Evolutionary conservation across 2,329 filamentous ascomycete species (phyloP), one percentile per base, ranked within the genome.

Genomic region (Stagonosporopsis chrysanthemi): DNA sequence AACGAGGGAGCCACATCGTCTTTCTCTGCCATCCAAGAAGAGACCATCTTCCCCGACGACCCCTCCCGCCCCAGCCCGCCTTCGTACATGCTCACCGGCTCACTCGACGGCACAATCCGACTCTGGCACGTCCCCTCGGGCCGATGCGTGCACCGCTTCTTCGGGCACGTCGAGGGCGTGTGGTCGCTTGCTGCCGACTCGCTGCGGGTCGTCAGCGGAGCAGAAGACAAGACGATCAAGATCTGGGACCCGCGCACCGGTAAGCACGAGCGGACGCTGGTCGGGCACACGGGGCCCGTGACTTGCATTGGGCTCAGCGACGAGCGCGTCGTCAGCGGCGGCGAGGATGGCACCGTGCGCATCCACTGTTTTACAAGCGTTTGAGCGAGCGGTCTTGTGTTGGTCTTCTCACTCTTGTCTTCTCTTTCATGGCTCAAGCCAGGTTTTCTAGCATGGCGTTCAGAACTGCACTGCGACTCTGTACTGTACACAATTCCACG

Each of bases 221-320:
- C 91, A 11, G 92, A 98, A 75, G 95, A 99, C 77, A 88, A 91
- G 39, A 96, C 94, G 87, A 90, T 97, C 68, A 98, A 98, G 80
- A 87, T 91, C 29, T 99, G 95, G 95, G 94, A 98, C 77, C 90
- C 94, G 15, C 83, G 92, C 55, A 93, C 90, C 1, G 95, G 95
- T 26, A 92, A 90, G 71, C 97, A 93, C 76, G 93, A 98, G 75
- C 84, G 92, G 45, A 98, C 93, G 3, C 94, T 97, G 71, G 92
- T 91, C 2, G 93, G 93, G 0, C 95, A 98, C 75, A 86, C 88
- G 1, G 94, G 92, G 0, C 93, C 95, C 0, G 92, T 98, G 3
- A 98, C 93, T 3, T 98, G 94, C 73, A 90, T 98, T 36, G 93
- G 91, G 1, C 81, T 99, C 6, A 96, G 92, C 68, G 95, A 98